These are phyloP conservation scores for Lepidium didymum DNA, from an alignment of 345 rosid species.

Conservation along the genomic window DNA sequence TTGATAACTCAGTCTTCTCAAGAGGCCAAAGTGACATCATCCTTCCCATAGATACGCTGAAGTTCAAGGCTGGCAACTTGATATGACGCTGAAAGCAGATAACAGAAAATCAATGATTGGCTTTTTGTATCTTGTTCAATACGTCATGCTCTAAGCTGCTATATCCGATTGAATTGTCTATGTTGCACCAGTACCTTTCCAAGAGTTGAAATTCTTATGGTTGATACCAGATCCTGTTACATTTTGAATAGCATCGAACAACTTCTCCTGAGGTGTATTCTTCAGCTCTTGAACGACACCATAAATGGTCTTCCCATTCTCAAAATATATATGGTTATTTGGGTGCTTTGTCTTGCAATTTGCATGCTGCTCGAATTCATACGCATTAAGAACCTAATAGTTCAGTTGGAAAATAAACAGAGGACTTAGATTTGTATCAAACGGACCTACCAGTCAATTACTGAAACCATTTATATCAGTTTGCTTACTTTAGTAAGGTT, in stretches of 20 bases:
- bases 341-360: conserved; percentile 93
- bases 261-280: conserved; percentile 66
- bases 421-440: neutral
- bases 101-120: neutral
- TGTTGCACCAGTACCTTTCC: conserved; percentile 62
- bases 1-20: conserved; percentile 18
- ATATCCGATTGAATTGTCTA: neutral
- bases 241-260: conserved; percentile 70
- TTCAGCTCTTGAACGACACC: conserved; percentile 84
- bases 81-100: conserved; percentile 56
- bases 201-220: conserved; percentile 69
- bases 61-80: conserved; percentile 84
- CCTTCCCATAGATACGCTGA: conserved; percentile 80
- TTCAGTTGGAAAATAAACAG: neutral
- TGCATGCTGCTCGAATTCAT: conserved; percentile 89
- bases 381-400: conserved; percentile 76
- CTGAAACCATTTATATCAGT: conserved; percentile 1
- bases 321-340: conserved; percentile 85
- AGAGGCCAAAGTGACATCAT: conserved; percentile 29
- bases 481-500: conserved; percentile 57
- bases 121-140: conserved; percentile 10
- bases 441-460: neutral
- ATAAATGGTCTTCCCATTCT: conserved; percentile 90
- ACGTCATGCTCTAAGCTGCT: neutral
- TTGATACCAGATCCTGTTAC: conserved; percentile 78